phyloP scores from a whole-genome alignment of 805 yeast genomes.

The Clavispora carvajalis region DNA sequence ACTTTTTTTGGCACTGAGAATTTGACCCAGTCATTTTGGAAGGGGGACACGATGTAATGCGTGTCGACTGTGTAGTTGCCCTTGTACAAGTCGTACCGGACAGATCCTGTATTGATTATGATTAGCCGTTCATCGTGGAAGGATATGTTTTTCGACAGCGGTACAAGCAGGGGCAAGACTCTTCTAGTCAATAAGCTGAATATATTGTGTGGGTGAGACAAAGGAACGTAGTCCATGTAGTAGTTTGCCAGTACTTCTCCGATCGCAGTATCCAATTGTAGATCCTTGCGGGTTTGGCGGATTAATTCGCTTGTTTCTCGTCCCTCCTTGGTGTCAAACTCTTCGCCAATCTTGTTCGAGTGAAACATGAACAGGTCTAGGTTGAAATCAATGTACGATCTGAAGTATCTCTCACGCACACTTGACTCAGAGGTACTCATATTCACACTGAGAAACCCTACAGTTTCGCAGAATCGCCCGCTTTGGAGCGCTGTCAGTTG shows the following conservation, averaged over 20 bases:
- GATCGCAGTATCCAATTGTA: constrained; percentile 50
- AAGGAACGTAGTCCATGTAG: constrained; percentile 62
- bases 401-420: constrained; percentile 26
- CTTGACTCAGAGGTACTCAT: constrained; percentile 10
- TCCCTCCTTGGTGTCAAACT: constrained; percentile 57
- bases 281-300: constrained; percentile 33
- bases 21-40: constrained; percentile 72
- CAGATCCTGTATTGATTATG: constrained; percentile 79
- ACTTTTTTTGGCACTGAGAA: constrained; percentile 53
- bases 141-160: constrained; percentile 14
- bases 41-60: constrained; percentile 80
- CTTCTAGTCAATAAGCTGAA: constrained; percentile 53
- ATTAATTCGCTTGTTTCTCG: constrained; percentile 41
- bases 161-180: constrained; percentile 46
- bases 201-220: constrained; percentile 43
- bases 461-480: constrained; percentile 88
- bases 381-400: constrained; percentile 84
- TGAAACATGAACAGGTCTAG: constrained; percentile 66
- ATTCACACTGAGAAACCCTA: constrained; percentile 76
- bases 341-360: constrained; percentile 25
- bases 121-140: constrained; percentile 36
- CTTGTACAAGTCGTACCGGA: constrained; percentile 78
- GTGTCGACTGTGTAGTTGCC: constrained; percentile 82
- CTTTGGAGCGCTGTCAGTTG: constrained; percentile 78
- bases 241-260: constrained; percentile 63